Base-by-base conservation (phyloP, 208 protist genomes). In the Leishmania guyanensis region DNA sequence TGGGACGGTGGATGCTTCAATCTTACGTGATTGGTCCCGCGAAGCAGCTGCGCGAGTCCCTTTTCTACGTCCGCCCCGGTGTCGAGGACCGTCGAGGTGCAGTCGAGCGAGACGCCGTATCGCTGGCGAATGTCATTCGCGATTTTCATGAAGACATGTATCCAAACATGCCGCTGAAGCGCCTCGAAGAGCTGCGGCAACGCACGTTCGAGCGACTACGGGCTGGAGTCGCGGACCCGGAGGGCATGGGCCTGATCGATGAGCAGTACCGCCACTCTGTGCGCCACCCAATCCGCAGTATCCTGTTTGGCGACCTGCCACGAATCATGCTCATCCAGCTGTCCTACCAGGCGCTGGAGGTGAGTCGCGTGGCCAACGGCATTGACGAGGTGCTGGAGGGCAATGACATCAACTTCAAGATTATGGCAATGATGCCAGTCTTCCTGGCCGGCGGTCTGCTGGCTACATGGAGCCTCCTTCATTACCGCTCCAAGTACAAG, bases 61-160 rank as follows among this genome's bases (percentile, higher is more conserved):
- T 97, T 68, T 89, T 90, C 54, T 90, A 88, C 78, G 81, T 89
- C 39, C 90, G 93, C 4, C 89, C 90, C 4, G 90, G 91, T 16
- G 92, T 93, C 22, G 83, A 93, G 77, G 90, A 93, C 50, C 90
- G 91, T 29, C 89, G 88, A 36, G 76, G 83, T 17, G 83, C 86
- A 29, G 85, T 92, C 58, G 89, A 91, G 58, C 79, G 87, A 26
- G 93, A 97, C 56, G 89, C 88, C 26, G 85, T 82, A 48, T 85
- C 91, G 26, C 84, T 95, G 29, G 90, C 93, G 1, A 93, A 97
- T 68, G 93, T 97, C 51, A 93, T 97, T 56, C 83, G 86, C 16
- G 93, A 97, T 75, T 97, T 94, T 68, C 86, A 95, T 78, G 90
- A 90, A 51, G 90, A 95, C 84, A 90, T 93, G 85, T 93, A 90